phyloP scores from a whole-genome alignment of 805 yeast species.

The Blastobotrys terrestris region DNA sequence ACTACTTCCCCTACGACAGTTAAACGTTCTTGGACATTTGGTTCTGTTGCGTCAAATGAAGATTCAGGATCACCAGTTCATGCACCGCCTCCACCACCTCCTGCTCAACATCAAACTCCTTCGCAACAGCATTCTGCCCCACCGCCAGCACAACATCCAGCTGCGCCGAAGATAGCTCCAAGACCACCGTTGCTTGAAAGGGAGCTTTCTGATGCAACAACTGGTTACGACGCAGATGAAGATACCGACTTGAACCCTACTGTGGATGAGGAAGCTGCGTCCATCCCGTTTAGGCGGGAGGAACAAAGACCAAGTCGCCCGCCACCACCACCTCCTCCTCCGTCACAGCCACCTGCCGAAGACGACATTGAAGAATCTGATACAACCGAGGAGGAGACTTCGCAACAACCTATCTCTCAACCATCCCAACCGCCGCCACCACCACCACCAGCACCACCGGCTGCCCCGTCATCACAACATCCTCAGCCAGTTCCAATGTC shows the following conservation, averaged over 20 bases:
- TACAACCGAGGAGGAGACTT: constrained; percentile 1
- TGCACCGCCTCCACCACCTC: constrained; percentile 13
- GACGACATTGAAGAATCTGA: background rate
- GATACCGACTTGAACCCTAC: constrained; percentile 33
- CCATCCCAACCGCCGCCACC: no score
- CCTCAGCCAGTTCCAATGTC: constrained; percentile 18
- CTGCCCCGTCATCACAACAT: constrained; percentile 16
- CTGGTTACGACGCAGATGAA: constrained; percentile 66
- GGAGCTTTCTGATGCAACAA: constrained; percentile 38
- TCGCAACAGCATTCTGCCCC: background rate
- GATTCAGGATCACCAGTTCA: constrained; percentile 8
- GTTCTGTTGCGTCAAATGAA: background rate
- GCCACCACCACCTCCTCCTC: constrained; percentile 14
- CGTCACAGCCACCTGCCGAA: constrained; percentile 2
- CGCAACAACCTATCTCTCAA: background rate
- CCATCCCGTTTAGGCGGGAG: constrained; percentile 6
- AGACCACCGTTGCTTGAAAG: constrained; percentile 34
- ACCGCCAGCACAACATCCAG: constrained; percentile 3
- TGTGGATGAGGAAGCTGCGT: constrained; percentile 6
- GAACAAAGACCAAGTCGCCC: constrained; percentile 5
- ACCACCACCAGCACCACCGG: constrained; percentile 15
- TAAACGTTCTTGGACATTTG: constrained; percentile 3
- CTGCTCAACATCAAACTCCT: background rate
- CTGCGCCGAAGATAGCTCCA: constrained; percentile 15
- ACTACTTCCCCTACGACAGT: background rate